phyloP scores from a whole-genome alignment of 2,329 filamentous ascomycete genomes.

The Aspergillus neoniger region DNA sequence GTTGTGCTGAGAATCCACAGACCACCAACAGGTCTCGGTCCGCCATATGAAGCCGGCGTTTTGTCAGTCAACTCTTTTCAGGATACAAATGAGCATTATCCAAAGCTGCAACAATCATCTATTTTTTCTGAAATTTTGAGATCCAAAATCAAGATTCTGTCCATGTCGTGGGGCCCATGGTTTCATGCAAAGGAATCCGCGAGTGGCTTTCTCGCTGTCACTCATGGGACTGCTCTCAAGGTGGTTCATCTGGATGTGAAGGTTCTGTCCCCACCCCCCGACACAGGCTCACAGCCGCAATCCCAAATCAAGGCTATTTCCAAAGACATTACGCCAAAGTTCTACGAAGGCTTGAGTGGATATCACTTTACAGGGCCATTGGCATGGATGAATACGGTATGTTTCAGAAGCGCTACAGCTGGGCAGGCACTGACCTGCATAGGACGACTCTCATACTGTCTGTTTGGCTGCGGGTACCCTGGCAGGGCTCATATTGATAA shows the following conservation, averaged over 20 bases:
- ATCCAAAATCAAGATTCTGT: constrained; percentile 26
- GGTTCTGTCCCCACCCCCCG: constrained; percentile 10
- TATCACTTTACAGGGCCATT: constrained; percentile 35
- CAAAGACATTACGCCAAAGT: constrained; percentile 15
- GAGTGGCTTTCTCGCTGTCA: constrained; percentile 30
- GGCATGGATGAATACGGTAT: constrained; percentile 35
- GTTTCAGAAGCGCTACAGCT: constrained; percentile 8
- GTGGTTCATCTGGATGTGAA: constrained; percentile 27
- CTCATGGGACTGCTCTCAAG: constrained; percentile 32
- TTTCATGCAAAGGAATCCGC: constrained; percentile 20
- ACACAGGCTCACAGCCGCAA: not conserved
- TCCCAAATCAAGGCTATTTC: constrained; percentile 17
- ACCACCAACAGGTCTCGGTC: constrained; percentile 2
- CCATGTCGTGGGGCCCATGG: constrained; percentile 40
- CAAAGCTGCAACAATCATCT: constrained; percentile 27
- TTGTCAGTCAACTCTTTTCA: constrained; percentile 27
- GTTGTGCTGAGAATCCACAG: constrained; percentile 32
- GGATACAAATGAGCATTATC: constrained; percentile 15
- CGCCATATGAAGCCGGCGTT: constrained; percentile 28
- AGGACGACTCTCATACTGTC: constrained; percentile 28
- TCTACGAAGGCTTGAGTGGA: constrained; percentile 10
- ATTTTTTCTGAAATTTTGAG: constrained; percentile 33
- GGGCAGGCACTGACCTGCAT: not conserved
- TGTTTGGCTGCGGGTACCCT: constrained; percentile 27
- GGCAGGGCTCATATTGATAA: constrained; percentile 28